Percentiles rank a stretch among this genome's conserved stretches.
Evolutionary conservation across 2,329 filamentous ascomycete genomes (phyloP).

Genomic region (Monilinia fructicola): DNA sequence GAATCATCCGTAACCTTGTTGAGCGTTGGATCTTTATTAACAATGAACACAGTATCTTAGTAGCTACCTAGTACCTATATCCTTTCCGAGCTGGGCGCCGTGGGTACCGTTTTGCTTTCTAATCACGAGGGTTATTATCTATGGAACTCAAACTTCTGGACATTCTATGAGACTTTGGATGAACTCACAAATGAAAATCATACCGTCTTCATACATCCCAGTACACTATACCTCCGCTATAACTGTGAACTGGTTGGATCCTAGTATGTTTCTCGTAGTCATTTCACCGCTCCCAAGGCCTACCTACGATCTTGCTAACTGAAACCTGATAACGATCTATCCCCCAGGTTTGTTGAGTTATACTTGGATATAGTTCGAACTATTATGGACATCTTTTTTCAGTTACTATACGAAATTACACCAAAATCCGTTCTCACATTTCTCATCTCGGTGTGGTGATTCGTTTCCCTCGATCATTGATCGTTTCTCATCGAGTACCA

Average conservation of each 20-base stretch:
- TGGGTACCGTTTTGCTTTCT: constrained; percentile 3
- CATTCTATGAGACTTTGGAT: constrained; percentile 9
- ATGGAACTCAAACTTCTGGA: not conserved
- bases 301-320: not conserved
- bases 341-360: not conserved
- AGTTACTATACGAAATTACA: constrained; percentile 3
- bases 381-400: constrained; percentile 5
- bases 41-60: not conserved
- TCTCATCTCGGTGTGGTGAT: constrained; percentile 1
- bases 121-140: constrained; percentile 12
- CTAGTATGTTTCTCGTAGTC: not conserved
- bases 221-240: constrained; percentile 4
- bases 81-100: not conserved
- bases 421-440: constrained; percentile 7
- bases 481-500: not conserved
- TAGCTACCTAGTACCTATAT: not conserved
- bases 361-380: constrained; percentile 16
- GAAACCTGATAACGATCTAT: constrained; percentile 4
- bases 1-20: constrained; percentile 2
- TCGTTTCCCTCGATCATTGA: constrained; percentile 12
- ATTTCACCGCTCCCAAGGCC: not conserved
- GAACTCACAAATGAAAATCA: not conserved
- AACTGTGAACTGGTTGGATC: constrained; percentile 6
- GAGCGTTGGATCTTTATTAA: not conserved
- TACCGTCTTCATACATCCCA: constrained; percentile 13